phyloP scores from a whole-genome alignment of 768 basidiomycete species.

The Suillus hirtellus region DNA sequence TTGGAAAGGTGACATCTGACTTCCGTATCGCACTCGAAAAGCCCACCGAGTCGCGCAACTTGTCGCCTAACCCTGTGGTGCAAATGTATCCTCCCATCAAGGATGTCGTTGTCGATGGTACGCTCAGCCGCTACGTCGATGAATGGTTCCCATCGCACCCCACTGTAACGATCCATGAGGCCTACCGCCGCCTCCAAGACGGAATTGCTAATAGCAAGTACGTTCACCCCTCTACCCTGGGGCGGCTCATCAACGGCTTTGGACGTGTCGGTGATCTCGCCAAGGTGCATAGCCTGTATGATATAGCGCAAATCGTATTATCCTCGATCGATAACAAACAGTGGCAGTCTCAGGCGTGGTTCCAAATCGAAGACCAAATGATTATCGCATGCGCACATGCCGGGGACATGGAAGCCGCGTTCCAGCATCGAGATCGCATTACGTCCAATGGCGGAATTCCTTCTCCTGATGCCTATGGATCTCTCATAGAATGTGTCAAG shows the following conservation, averaged over 20 bases:
- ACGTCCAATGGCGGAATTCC: slow-evolving; percentile 77
- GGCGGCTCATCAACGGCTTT: slow-evolving; percentile 63
- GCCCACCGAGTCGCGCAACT: not conserved
- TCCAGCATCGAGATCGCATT: slow-evolving; percentile 76
- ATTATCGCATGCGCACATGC: slow-evolving; percentile 81
- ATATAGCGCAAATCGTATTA: slow-evolving; percentile 63
- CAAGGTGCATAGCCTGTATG: slow-evolving; percentile 67
- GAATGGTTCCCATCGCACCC: slow-evolving; percentile 32
- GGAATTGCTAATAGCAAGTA: slow-evolving; percentile 39
- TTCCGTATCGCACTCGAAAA: slow-evolving; percentile 9
- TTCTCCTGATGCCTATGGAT: slow-evolving; percentile 88
- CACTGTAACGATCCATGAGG: slow-evolving; percentile 34
- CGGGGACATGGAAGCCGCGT: slow-evolving; percentile 78
- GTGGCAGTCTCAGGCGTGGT: slow-evolving; percentile 65
- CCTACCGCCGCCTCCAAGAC: slow-evolving; percentile 50
- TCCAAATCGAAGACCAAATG: slow-evolving; percentile 84
- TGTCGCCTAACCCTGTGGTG: not conserved
- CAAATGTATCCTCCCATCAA: slow-evolving; percentile 16
- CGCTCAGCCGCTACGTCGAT: slow-evolving; percentile 33
- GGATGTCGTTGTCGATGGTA: slow-evolving; percentile 25
- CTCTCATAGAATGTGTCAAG: slow-evolving; percentile 81
- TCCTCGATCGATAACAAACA: slow-evolving; percentile 42
- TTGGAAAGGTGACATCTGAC: slow-evolving; percentile 13
- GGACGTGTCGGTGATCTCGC: slow-evolving; percentile 63
- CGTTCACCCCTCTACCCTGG: slow-evolving; percentile 54